Conservation (phyloP, 768 basidiomycete genomes). For the Leccinum incarnatum region DNA sequence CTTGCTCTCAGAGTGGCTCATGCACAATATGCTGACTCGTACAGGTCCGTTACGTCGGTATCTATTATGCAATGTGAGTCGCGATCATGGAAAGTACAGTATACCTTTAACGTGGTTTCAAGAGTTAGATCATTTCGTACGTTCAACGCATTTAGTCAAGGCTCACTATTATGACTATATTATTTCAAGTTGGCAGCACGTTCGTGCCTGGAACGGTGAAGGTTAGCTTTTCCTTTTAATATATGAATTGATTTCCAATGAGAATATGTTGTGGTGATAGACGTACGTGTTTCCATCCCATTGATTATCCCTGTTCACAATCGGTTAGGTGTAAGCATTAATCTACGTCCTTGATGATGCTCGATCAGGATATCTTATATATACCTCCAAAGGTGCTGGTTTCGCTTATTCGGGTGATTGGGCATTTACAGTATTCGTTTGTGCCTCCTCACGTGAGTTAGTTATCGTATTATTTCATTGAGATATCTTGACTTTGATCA, state of each 20-base stretch:
- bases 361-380: not conserved
- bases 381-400: not conserved
- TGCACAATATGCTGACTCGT: not conserved
- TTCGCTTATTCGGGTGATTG: not conserved
- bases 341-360: not conserved
- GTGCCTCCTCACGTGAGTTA: not conserved
- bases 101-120: not conserved
- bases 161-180: not conserved
- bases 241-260: not conserved
- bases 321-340: not conserved
- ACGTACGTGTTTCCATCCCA: not conserved
- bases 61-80: no score
- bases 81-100: no score
- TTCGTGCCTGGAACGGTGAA: not conserved
- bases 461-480: not conserved
- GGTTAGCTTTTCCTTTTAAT: not conserved
- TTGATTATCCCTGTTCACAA: not conserved
- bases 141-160: not conserved
- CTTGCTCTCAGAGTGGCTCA: no score
- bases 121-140: not conserved
- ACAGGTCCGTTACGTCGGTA: no score
- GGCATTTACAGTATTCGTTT: not conserved
- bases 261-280: not conserved
- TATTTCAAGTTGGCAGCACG: not conserved
- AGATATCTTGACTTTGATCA: not conserved